These are phyloP conservation scores for Leccinum arenicola DNA, from an alignment of 768 basidiomycete species.

Conservation along the genomic window DNA sequence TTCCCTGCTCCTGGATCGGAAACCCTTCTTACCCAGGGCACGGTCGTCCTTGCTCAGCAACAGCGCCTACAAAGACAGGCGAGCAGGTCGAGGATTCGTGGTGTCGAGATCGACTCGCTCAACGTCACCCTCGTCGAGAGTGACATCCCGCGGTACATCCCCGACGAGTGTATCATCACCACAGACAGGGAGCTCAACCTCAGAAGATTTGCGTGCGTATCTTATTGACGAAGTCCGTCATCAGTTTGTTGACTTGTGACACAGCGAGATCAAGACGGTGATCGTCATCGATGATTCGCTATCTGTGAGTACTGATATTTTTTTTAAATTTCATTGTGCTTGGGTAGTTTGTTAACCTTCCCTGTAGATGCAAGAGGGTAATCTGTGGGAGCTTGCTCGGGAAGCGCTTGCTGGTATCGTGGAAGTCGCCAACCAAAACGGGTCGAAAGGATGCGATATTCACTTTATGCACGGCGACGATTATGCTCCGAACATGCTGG, in stretches of 20 bases:
- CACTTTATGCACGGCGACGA: slow-evolving; percentile 39
- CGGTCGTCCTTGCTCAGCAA: slow-evolving; percentile 31
- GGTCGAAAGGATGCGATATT: slow-evolving; percentile 39
- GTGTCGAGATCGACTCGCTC: slow-evolving; percentile 16
- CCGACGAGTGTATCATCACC: slow-evolving; percentile 4
- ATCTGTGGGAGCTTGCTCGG: slow-evolving; percentile 37
- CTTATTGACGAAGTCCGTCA: neutral
- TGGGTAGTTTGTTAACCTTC: neutral
- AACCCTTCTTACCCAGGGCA: slow-evolving; percentile 23
- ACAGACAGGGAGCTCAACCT: slow-evolving; percentile 20
- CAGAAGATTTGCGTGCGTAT: slow-evolving; percentile 18
- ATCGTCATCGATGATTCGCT: slow-evolving; percentile 41
- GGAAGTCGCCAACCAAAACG: slow-evolving; percentile 35
- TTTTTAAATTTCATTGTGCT: no score
- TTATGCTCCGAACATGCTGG: slow-evolving; percentile 30
- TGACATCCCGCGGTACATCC: slow-evolving; percentile 29
- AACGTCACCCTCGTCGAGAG: slow-evolving; percentile 27
- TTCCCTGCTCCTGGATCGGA: slow-evolving; percentile 17
- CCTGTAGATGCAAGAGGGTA: slow-evolving; percentile 39
- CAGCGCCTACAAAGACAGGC: slow-evolving; percentile 7
- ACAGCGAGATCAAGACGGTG: slow-evolving; percentile 40
- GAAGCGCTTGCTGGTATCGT: slow-evolving; percentile 42
- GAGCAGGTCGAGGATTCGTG: slow-evolving; percentile 1
- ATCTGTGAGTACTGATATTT: slow-evolving; percentile 26
- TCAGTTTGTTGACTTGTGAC: slow-evolving; percentile 1